These are phyloP conservation scores for Lachnellula cervina DNA, from an alignment of 2,329 filamentous ascomycete species.

Conservation along the genomic window DNA sequence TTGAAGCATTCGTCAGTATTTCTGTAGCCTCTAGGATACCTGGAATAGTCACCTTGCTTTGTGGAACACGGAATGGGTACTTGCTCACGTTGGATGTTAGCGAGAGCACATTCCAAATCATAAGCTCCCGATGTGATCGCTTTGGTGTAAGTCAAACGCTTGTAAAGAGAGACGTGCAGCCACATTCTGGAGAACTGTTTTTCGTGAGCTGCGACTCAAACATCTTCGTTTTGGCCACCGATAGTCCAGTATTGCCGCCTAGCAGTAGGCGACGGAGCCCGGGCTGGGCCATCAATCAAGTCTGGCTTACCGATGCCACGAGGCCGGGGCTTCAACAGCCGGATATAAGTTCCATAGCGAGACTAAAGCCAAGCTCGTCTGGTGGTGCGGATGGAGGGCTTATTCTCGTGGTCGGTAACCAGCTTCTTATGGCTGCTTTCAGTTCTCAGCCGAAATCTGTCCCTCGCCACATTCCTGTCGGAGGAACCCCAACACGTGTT, in stretches of 20 bases:
- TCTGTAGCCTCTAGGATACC: conserved; percentile 5
- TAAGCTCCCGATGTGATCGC: conserved; percentile 15
- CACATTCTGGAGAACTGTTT: conserved; percentile 26
- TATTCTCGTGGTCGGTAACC: conserved; percentile 46
- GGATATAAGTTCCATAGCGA: conserved; percentile 44
- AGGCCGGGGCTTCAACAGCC: conserved; percentile 43
- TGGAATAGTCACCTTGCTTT: conserved; percentile 20
- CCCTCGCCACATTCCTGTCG: conserved; percentile 44
- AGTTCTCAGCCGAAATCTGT: conserved; percentile 42
- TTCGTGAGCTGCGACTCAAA: conserved; percentile 47
- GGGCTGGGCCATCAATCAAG: conserved; percentile 28
- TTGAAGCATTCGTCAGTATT: conserved; percentile 27
- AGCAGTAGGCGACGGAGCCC: neutral
- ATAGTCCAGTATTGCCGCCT: neutral
- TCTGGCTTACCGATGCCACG: conserved; percentile 49
- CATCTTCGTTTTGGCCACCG: conserved; percentile 30
- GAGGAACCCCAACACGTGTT: conserved; percentile 37
- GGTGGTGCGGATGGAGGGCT: conserved; percentile 29
- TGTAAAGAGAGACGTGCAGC: conserved; percentile 21
- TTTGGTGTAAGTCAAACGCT: conserved; percentile 26
- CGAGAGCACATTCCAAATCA: conserved; percentile 7
- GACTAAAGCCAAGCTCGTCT: conserved; percentile 34
- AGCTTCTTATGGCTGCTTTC: conserved; percentile 50
- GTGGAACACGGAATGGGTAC: conserved; percentile 29
- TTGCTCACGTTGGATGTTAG: conserved; percentile 21